Percentiles rank a stretch among this genome's conserved stretches.
Conservation (phyloP, 306 rosid genomes). For the Cicer arietinum region DNA sequence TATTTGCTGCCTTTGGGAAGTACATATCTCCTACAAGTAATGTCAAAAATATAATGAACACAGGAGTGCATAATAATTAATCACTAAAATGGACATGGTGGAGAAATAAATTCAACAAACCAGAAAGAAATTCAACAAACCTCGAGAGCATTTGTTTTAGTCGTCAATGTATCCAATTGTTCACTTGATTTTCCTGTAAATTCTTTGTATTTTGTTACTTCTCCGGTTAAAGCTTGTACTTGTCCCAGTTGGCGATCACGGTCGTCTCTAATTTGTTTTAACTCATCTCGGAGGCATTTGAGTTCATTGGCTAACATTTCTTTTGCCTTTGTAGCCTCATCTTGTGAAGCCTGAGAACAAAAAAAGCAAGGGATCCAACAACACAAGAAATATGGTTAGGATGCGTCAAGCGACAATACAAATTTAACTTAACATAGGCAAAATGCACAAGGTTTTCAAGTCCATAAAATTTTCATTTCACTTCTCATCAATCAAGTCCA, state of each 20-base stretch:
- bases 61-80: neutral
- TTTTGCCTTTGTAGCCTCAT: slow-evolving; percentile 71
- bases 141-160: slow-evolving; percentile 73
- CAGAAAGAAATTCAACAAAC: slow-evolving; percentile 55
- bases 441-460: neutral
- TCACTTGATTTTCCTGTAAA: slow-evolving; percentile 53
- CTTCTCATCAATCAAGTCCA: neutral
- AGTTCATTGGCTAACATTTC: slow-evolving; percentile 62
- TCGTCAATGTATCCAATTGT: slow-evolving; percentile 65
- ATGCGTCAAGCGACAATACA: slow-evolving; percentile 5
- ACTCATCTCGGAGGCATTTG: slow-evolving; percentile 74
- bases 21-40: slow-evolving; percentile 66
- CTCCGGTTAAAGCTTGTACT: slow-evolving; percentile 62
- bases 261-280: slow-evolving; percentile 81
- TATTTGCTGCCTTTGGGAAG: slow-evolving; percentile 73
- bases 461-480: slow-evolving; percentile 30
- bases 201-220: slow-evolving; percentile 62
- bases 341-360: slow-evolving; percentile 66
- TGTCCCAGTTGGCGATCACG: slow-evolving; percentile 69
- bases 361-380: slow-evolving; percentile 13
- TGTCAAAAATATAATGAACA: slow-evolving; percentile 17
- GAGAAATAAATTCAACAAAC: slow-evolving; percentile 47
- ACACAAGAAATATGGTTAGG: neutral
- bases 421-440: slow-evolving; percentile 3
- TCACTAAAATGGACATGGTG: neutral